These are phyloP conservation scores for Austroboletus niveus DNA, from an alignment of 1,284 basidiomycete species.

Conservation along the genomic window DNA sequence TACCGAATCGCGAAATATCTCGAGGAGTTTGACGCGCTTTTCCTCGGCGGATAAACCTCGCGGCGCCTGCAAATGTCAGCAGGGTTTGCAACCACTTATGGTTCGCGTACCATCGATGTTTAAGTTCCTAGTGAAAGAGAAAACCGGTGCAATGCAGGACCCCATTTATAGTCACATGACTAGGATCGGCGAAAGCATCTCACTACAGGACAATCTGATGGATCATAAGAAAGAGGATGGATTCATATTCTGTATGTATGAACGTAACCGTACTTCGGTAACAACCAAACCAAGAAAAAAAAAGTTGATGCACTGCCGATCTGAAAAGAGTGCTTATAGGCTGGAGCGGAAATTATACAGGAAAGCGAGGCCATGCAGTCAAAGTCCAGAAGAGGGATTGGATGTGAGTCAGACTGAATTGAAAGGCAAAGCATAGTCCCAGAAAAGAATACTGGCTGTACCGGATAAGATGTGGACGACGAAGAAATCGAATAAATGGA, in stretches of 20 bases:
- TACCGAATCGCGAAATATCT: conserved; percentile 89
- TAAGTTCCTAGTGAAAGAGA: neutral
- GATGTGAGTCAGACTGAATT: conserved; percentile 12
- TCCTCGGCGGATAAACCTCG: conserved; percentile 78
- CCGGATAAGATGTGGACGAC: conserved; percentile 16
- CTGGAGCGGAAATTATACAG: conserved; percentile 16
- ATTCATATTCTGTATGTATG: conserved; percentile 29
- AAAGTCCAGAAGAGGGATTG: conserved; percentile 31
- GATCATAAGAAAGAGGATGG: conserved; percentile 10
- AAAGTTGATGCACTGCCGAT: conserved; percentile 13
- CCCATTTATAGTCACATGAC: conserved; percentile 25
- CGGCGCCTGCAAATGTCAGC: conserved; percentile 53
- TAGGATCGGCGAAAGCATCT: neutral
- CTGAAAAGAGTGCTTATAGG: conserved; percentile 11
- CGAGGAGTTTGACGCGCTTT: conserved; percentile 76
- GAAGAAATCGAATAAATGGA: conserved; percentile 16
- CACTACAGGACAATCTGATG: neutral
- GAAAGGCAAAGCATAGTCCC: conserved; percentile 25
- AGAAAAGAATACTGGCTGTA: conserved; percentile 26
- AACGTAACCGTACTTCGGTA: conserved; percentile 17
- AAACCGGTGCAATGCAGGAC: neutral
- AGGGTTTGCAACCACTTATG: neutral
- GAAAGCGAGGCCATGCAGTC: conserved; percentile 21
- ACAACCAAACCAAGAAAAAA: conserved; percentile 28
- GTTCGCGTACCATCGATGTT: conserved; percentile 24